phyloP scores from a whole-genome alignment of 73 alveolate genomes.

The Stentor coeruleus region DNA sequence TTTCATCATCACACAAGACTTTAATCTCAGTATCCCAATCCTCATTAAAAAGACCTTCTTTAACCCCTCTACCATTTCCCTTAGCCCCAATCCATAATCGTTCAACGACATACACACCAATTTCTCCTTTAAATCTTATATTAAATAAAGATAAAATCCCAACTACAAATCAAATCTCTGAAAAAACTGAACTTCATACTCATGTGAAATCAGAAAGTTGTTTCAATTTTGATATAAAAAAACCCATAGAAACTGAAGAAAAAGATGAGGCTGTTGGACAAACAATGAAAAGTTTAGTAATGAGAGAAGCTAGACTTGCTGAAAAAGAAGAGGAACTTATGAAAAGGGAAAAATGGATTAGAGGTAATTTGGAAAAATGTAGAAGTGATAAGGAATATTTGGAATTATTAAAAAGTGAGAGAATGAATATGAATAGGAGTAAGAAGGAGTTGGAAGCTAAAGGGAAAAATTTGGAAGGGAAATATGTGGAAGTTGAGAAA shows the following conservation, averaged over 20 bases:
- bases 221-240: not conserved
- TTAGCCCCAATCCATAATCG: not conserved
- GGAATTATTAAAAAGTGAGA: not conserved
- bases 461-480: not conserved
- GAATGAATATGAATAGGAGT: not conserved
- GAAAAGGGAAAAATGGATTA: not conserved
- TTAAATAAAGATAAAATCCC: no score
- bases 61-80: not conserved
- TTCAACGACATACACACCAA: not conserved
- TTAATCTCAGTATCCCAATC: not conserved
- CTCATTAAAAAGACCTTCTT: not conserved
- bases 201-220: not conserved
- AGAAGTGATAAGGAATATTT: not conserved
- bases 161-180: not conserved
- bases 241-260: not conserved
- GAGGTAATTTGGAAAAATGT: not conserved
- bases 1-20: not conserved
- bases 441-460: not conserved
- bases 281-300: not conserved
- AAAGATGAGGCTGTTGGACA: not conserved
- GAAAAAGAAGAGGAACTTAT: not conserved
- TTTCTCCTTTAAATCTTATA: not conserved
- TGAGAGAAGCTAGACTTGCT: not conserved
- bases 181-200: not conserved
- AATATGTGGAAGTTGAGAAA: not conserved